Evolutionary conservation across 495 filamentous ascomycete species (phyloP).

Genomic region (Tuber brumale): DNA sequence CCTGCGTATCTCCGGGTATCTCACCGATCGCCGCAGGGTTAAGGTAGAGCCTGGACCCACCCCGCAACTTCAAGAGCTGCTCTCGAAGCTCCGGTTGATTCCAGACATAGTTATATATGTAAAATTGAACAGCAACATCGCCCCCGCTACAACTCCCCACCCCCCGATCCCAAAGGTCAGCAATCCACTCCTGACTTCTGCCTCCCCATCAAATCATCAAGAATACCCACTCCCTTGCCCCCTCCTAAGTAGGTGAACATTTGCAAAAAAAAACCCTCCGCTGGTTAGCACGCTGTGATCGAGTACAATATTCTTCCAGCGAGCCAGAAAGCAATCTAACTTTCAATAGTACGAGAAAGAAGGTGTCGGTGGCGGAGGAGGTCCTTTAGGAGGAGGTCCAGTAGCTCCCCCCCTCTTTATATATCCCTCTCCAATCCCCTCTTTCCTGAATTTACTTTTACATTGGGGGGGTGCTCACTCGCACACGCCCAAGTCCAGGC

Average conservation of each 20-base stretch:
- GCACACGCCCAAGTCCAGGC: not conserved
- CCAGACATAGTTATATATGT: slow-evolving; percentile 19
- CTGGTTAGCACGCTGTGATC: not conserved
- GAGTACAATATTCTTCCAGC: not conserved
- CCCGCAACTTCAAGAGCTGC: slow-evolving; percentile 8
- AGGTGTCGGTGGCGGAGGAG: not conserved
- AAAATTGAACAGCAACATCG: slow-evolving; percentile 28
- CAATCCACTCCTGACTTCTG: not conserved
- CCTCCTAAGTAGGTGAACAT: not conserved
- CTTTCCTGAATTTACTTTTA: not conserved
- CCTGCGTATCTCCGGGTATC: slow-evolving; percentile 7
- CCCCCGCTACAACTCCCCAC: slow-evolving; percentile 16
- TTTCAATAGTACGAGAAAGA: not conserved
- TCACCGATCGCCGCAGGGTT: not conserved
- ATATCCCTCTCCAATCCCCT: not conserved
- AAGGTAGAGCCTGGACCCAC: slow-evolving; percentile 7
- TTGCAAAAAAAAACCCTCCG: not conserved
- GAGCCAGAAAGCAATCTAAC: not conserved
- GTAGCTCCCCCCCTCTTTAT: not conserved
- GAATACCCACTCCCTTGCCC: slow-evolving; percentile 26
- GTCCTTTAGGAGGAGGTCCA: not conserved
- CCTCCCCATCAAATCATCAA: no score
- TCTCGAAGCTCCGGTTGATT: slow-evolving; percentile 15
- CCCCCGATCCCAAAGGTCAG: not conserved
- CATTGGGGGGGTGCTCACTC: not conserved